Base-by-base conservation (phyloP, 208 protist genomes). In the Leishmania mexicana region DNA sequence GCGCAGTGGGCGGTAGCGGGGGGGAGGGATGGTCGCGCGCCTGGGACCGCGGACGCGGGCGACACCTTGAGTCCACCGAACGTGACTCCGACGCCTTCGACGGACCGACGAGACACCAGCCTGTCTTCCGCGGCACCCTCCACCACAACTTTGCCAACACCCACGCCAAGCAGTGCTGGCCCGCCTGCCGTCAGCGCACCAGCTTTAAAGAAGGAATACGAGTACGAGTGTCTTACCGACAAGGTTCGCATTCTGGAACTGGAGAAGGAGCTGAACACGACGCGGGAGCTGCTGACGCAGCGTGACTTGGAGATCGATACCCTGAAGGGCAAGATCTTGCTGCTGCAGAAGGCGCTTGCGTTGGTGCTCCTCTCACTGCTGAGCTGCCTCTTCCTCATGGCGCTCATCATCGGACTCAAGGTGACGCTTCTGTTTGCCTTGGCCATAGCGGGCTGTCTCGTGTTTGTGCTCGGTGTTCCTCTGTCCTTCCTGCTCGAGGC, bases 311-410 rank as follows among this genome's bases (percentile, higher is more conserved):
- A 87, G 57, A 83, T 97, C 81, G 81, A 67, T 17, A 86, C 79
- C 6, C 84, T 95, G 28, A 95, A 93, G 74, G 77, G 94, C 67
- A 97, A 91, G 76, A 81, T 94, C 4, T 35, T 90, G 21, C 53
- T 88, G 60, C 83, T 97, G 24, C 83, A 96, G 65, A 96, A 91
- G 83, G 72, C 87, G 62, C 68, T 97, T 1, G 91, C 88, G 0
- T 53, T 97, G 8, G 73, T 96, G 38, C 75, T 94, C 38, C 83
- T 85, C 21, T 84, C 85, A 51, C 68, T 90, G 28, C 51, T 92
- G 64, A 86, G 82, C 75, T 93, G 86, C 65, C 68, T 90, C 42
- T 77, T 88, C 47, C 58, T 94, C 24, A 49, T 97, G 54, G 80
- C 84, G 17, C 64, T 95, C 51, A 15, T 95, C 40, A 72, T 97